Conservation (phyloP, 2,329 filamentous ascomycete species). For the Phaeophleospora eucalypticola region DNA sequence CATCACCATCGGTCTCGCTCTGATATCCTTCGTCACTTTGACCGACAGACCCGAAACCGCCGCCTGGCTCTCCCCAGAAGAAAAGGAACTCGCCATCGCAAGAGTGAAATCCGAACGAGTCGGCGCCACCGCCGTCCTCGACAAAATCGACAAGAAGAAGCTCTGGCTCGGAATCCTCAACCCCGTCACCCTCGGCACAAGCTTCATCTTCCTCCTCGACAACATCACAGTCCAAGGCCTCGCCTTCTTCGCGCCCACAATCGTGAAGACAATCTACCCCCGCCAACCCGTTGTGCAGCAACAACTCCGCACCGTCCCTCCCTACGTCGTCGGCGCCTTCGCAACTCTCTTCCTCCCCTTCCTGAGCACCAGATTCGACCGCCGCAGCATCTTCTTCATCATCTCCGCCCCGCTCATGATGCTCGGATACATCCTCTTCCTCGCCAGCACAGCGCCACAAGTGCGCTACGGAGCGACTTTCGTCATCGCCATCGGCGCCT, state of each 20-base stretch:
- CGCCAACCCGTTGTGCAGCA: slow-evolving; percentile 54
- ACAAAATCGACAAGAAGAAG: slow-evolving; percentile 59
- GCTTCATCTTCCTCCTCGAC: slow-evolving; percentile 60
- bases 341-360: slow-evolving; percentile 61
- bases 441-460: slow-evolving; percentile 49
- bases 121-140: slow-evolving; percentile 58
- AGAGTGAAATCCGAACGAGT: slow-evolving; percentile 67
- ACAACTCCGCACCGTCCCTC: slow-evolving; percentile 67
- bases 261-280: slow-evolving; percentile 65
- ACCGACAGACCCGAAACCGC: slow-evolving; percentile 67
- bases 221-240: slow-evolving; percentile 69
- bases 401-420: slow-evolving; percentile 60
- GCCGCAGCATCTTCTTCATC: slow-evolving; percentile 59
- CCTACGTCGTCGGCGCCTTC: slow-evolving; percentile 65
- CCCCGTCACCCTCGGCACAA: slow-evolving; percentile 56
- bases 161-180: slow-evolving; percentile 59
- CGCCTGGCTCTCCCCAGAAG: slow-evolving; percentile 60
- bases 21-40: slow-evolving; percentile 60
- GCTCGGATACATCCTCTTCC: slow-evolving; percentile 66
- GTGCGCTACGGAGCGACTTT: slow-evolving; percentile 69
- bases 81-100: slow-evolving; percentile 63
- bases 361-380: slow-evolving; percentile 58
- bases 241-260: slow-evolving; percentile 67
- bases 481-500: slow-evolving; percentile 61
- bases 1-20: slow-evolving; percentile 54